Evolutionary conservation across 495 filamentous ascomycete genomes (phyloP).

Genomic region (Talaromyces adpressus): DNA sequence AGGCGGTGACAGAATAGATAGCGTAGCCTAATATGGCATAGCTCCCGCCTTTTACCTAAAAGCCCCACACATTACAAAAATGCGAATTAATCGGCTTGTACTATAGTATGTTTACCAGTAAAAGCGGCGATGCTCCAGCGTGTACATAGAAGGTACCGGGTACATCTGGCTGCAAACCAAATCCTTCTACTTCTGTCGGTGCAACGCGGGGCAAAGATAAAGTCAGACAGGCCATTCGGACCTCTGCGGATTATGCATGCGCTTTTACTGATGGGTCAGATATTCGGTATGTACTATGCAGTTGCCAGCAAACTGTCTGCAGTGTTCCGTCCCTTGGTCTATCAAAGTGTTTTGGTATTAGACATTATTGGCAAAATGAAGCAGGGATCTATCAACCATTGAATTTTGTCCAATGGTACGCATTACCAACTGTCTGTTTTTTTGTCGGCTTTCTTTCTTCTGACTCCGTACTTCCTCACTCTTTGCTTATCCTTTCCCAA

Average conservation of each 20-base stretch:
- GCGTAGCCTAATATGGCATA: too few relatives aligned
- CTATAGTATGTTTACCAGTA: too few relatives aligned
- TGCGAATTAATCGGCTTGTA: too few relatives aligned
- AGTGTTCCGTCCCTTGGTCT: not conserved
- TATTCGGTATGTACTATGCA: not conserved
- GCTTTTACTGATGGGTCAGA: not conserved
- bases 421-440: not conserved
- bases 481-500: not conserved
- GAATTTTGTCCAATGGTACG: not conserved
- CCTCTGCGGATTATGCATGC: not conserved
- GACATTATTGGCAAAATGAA: not conserved
- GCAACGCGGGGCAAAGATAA: not conserved
- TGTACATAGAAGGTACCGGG: not conserved
- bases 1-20: too few relatives aligned
- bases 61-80: too few relatives aligned
- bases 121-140: too few relatives aligned
- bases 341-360: not conserved
- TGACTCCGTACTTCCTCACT: not conserved
- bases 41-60: too few relatives aligned
- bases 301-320: not conserved
- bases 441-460: not conserved
- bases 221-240: not conserved
- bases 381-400: not conserved
- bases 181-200: too few relatives aligned
- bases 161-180: not conserved